phyloP scores from a whole-genome alignment of 108 stramenopile genomes.

The Parmales sp. region DNA sequence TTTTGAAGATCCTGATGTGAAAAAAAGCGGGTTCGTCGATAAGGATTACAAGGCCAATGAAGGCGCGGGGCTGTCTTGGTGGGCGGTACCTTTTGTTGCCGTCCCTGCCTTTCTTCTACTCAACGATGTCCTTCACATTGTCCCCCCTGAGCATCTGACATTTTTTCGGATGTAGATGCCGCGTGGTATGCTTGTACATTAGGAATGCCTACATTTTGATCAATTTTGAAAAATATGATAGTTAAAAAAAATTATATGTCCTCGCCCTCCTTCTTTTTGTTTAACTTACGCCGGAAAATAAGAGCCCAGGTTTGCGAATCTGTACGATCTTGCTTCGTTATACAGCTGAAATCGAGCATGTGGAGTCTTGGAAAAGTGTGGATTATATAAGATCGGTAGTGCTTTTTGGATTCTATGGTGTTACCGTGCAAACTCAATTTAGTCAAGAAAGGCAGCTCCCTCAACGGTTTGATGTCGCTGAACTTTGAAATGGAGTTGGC shows the following conservation, averaged over 20 bases:
- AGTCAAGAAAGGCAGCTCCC: conserved; percentile 12
- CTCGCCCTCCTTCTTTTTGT: neutral
- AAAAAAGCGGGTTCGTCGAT: no score
- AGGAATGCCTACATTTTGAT: no score
- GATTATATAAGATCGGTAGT: conserved; percentile 20
- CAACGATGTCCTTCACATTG: neutral
- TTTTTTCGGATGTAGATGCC: no score
- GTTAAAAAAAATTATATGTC: no score
- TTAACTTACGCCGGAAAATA: neutral
- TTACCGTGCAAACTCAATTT: conserved; percentile 19
- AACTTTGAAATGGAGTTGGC: conserved; percentile 19
- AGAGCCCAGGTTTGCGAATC: neutral
- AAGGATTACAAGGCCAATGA: no score
- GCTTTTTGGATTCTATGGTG: conserved; percentile 23
- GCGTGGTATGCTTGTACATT: no score
- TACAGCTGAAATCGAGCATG: conserved; percentile 6
- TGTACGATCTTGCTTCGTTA: conserved; percentile 1
- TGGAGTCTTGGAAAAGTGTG: neutral
- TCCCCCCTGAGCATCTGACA: no score
- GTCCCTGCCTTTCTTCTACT: neutral
- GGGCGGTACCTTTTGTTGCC: neutral
- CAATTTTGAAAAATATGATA: no score
- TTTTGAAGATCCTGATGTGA: no score
- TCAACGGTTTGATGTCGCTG: conserved; percentile 13
- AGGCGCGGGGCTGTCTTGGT: no score